Evolutionary conservation across 257 asterid species (phyloP).

Genomic region (Apocynum venetum): DNA sequence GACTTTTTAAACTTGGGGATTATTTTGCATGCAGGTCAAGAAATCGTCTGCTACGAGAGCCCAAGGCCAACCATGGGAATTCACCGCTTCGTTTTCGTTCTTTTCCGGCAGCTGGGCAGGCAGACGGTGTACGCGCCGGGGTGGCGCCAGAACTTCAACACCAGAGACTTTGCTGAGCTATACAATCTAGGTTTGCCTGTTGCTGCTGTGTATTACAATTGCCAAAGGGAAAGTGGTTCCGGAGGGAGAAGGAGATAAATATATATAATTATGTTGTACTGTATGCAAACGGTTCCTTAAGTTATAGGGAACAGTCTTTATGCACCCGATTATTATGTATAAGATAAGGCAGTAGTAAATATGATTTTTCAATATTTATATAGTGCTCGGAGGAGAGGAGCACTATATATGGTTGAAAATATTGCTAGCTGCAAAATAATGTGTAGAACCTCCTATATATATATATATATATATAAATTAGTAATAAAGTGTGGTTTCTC

Average conservation of each 20-base stretch:
- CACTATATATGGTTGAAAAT: too few relatives aligned
- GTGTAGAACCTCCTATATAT: too few relatives aligned
- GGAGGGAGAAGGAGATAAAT: slow-evolving; percentile 47
- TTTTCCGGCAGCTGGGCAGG: slow-evolving; percentile 45
- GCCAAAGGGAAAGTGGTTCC: slow-evolving; percentile 60
- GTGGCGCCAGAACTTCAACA: slow-evolving; percentile 54
- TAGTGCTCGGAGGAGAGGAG: neutral
- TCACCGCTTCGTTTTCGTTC: slow-evolving; percentile 49
- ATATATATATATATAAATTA: neutral
- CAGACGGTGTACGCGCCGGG: slow-evolving; percentile 37
- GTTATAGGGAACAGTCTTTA: neutral
- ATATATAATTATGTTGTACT: too few relatives aligned
- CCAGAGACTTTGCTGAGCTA: slow-evolving; percentile 39
- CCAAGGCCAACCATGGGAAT: slow-evolving; percentile 60
- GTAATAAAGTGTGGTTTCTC: too few relatives aligned
- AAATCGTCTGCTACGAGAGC: slow-evolving; percentile 46
- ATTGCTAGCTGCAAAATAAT: too few relatives aligned
- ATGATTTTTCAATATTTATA: neutral
- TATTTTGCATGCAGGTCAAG: slow-evolving; percentile 34
- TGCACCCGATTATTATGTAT: neutral
- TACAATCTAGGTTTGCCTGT: slow-evolving; percentile 55
- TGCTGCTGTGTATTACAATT: slow-evolving; percentile 51
- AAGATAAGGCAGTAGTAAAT: too few relatives aligned
- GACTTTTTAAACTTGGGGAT: too few relatives aligned
- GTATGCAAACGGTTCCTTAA: neutral